Conservation (phyloP, 805 yeast species). For the Ogataea paradorogensis region DNA sequence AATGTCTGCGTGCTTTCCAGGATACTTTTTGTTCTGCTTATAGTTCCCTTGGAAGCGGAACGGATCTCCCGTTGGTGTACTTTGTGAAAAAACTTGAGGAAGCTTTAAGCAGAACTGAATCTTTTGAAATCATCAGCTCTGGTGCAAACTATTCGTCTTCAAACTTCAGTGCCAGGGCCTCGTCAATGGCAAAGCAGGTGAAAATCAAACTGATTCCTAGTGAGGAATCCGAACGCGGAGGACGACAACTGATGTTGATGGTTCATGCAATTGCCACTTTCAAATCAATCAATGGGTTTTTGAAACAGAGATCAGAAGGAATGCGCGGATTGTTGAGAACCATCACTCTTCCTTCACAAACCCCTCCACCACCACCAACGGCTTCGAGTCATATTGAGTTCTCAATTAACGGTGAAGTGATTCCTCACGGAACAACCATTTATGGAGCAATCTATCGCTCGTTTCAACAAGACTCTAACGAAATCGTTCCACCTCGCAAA, state of each 20-base stretch:
- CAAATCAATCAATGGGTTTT: conserved; percentile 46
- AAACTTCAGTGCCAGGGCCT: conserved; percentile 38
- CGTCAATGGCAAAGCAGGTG: conserved; percentile 69
- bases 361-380: conserved; percentile 13
- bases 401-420: conserved; percentile 49
- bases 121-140: conserved; percentile 59
- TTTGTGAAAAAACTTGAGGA: conserved; percentile 66
- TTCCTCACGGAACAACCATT: conserved; percentile 67
- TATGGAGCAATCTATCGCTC: conserved; percentile 69
- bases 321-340: conserved; percentile 26
- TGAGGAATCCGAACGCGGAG: conserved; percentile 26
- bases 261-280: conserved; percentile 64
- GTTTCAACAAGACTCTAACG: conserved; percentile 37
- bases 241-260: conserved; percentile 38
- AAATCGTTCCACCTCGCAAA: conserved; percentile 41
- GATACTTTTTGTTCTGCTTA: conserved; percentile 35
- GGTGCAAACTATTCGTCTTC: conserved; percentile 31
- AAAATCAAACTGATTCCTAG: conserved; percentile 50
- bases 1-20: conserved; percentile 43
- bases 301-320: conserved; percentile 40
- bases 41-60: conserved; percentile 33
- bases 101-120: conserved; percentile 67
- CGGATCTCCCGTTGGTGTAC: conserved; percentile 36
- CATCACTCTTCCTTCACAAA: conserved; percentile 14
- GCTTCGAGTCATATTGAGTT: conserved; percentile 49